Conservation (phyloP, 2,329 filamentous ascomycete species). For the Diaporthe capsici region DNA sequence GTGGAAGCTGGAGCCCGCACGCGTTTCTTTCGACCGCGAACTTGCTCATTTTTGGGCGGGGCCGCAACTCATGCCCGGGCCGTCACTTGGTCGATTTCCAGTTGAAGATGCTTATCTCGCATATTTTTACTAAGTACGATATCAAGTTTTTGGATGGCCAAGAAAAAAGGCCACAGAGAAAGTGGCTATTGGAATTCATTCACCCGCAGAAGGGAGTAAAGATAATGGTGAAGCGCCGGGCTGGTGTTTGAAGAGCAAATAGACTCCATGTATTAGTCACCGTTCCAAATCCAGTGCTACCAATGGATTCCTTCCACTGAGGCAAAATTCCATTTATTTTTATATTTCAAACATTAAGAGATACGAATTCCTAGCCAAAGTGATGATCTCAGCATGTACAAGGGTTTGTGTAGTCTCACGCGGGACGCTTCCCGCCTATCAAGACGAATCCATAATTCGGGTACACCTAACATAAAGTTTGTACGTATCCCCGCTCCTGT, state of each 20-base stretch:
- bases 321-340: too few relatives aligned
- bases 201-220: constrained; percentile 35
- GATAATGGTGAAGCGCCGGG: constrained; percentile 35
- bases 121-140: constrained; percentile 49
- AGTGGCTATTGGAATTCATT: constrained; percentile 35
- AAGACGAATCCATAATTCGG: neutral
- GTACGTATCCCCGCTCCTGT: neutral
- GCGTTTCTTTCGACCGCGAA: constrained; percentile 35
- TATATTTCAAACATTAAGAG: too few relatives aligned
- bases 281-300: too few relatives aligned
- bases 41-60: constrained; percentile 54
- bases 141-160: constrained; percentile 46
- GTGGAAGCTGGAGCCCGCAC: neutral
- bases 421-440: neutral
- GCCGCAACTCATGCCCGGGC: constrained; percentile 57
- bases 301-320: too few relatives aligned
- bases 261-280: neutral
- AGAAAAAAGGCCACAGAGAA: constrained; percentile 42
- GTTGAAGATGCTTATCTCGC: constrained; percentile 53
- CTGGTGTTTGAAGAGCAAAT: neutral
- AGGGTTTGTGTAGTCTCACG: too few relatives aligned
- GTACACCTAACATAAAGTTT: neutral
- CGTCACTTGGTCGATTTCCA: constrained; percentile 56
- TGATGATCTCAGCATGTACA: too few relatives aligned
- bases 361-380: too few relatives aligned